Conservation (phyloP, 352 stramenopile genomes). For the Phytophthora boehmeriae region DNA sequence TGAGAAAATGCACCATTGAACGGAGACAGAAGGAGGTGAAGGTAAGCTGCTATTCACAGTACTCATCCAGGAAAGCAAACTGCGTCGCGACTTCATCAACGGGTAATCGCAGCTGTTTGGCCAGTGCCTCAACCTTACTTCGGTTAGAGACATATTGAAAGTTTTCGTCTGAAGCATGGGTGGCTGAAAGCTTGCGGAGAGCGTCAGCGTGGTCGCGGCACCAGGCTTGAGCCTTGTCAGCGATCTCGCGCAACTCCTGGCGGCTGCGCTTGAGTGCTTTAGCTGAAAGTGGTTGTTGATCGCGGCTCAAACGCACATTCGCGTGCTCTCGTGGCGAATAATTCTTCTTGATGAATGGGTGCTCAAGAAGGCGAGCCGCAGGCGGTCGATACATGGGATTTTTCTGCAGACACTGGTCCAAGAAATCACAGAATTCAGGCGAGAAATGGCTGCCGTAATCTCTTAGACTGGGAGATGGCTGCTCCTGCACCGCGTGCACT, state of each 20-base stretch:
- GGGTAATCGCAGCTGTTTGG: slow-evolving; percentile 57
- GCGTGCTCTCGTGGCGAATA: slow-evolving; percentile 42
- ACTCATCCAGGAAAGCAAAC: slow-evolving; percentile 61
- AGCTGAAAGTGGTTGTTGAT: slow-evolving; percentile 19
- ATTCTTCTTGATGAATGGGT: slow-evolving; percentile 75
- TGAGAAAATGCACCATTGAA: background rate
- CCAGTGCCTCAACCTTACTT: slow-evolving; percentile 47
- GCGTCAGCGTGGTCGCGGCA: slow-evolving; percentile 51
- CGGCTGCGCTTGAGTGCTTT: slow-evolving; percentile 31
- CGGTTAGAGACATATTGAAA: slow-evolving; percentile 31
- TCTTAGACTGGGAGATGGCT: slow-evolving; percentile 65
- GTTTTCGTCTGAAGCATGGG: slow-evolving; percentile 6
- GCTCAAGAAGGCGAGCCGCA: slow-evolving; percentile 57
- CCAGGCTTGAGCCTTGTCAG: slow-evolving; percentile 57
- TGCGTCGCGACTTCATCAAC: slow-evolving; percentile 52
- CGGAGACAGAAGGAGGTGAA: background rate
- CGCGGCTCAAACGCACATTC: slow-evolving; percentile 25
- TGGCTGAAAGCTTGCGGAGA: slow-evolving; percentile 31
- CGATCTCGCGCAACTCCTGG: slow-evolving; percentile 58
- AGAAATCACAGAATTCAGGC: slow-evolving; percentile 74
- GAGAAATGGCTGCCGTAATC: slow-evolving; percentile 77
- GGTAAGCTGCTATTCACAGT: slow-evolving; percentile 25
- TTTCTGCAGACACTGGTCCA: slow-evolving; percentile 83
- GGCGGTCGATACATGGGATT: slow-evolving; percentile 71
- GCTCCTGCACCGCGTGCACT: slow-evolving; percentile 82